Evolutionary conservation across 352 stramenopile genomes (phyloP).

Genomic region (Pythium oligandrum): DNA sequence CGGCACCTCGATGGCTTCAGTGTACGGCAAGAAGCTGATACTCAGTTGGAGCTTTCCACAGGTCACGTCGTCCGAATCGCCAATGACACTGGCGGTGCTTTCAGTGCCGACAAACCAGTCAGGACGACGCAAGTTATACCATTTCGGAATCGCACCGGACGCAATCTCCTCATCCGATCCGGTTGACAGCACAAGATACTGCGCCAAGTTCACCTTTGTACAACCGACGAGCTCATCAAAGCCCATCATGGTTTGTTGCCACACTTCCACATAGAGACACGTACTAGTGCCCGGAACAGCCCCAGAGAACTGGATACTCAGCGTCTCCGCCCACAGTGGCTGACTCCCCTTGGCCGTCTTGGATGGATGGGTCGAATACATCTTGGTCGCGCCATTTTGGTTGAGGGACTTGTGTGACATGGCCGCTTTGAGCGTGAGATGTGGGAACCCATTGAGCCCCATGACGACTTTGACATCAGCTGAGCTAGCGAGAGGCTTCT

Average conservation of each 20-base stretch:
- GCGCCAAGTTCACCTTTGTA: slow-evolving; percentile 72
- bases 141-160: slow-evolving; percentile 61
- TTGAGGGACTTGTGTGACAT: slow-evolving; percentile 34
- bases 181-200: slow-evolving; percentile 55
- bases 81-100: too few species aligned
- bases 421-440: slow-evolving; percentile 43
- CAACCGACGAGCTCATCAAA: slow-evolving; percentile 68
- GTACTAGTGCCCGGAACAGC: slow-evolving; percentile 71
- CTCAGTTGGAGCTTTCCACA: slow-evolving; percentile 73
- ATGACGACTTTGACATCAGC: slow-evolving; percentile 58
- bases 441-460: slow-evolving; percentile 69
- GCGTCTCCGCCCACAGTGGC: slow-evolving; percentile 75
- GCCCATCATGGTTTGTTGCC: slow-evolving; percentile 67
- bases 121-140: slow-evolving; percentile 62
- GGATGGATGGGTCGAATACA: slow-evolving; percentile 56
- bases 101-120: slow-evolving; percentile 24
- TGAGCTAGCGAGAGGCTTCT: slow-evolving; percentile 38
- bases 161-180: slow-evolving; percentile 68
- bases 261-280: slow-evolving; percentile 73
- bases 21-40: slow-evolving; percentile 71
- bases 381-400: slow-evolving; percentile 49
- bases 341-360: slow-evolving; percentile 46
- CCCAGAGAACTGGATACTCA: slow-evolving; percentile 71
- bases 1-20: slow-evolving; percentile 37
- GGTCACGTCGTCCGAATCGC: slow-evolving; percentile 8